Base-by-base conservation (phyloP, 305 asterid genomes). In the Fraxinus nigra region DNA sequence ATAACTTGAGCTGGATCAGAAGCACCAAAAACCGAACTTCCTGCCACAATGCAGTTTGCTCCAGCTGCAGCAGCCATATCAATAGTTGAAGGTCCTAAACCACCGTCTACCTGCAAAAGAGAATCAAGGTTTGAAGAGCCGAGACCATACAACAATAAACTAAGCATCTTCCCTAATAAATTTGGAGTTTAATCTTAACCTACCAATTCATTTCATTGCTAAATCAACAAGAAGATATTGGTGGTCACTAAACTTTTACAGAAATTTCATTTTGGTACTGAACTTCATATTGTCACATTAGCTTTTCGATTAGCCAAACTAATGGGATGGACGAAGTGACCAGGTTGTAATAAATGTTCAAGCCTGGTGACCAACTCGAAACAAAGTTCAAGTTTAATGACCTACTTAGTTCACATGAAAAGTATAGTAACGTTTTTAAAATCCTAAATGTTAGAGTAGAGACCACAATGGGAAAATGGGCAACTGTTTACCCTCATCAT, bases 31-130 rank as follows among this genome's bases (percentile, higher is more conserved):
- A 93, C 92, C 4, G 97, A 93, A 83, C 96, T 92, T 82, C 97
- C 97, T 0, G 96, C 97, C 67, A 93, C 97, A 30, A 93, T 90
- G 89, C 97, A 93, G 91, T 93, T 93, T 72, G 95, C 97, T 77
- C 97, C 95, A 6, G 95, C 95, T 67, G 91, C 70, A 38, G 97
- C 87, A 18, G 97, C 97, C 51, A 84, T 16, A 82, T 90, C 95
- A 65, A 94, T 92, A 32, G 97, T 94, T 80, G 97, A 90, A 84
- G 97, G 97, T 72, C 97, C 97, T 85, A 94, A 88, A 73, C 98
- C 97, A 80, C 97, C 97, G 56, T 94, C 98, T 38, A 93, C 98
- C 98, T 91, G 89, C 75, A 81, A 54, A 37, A 72, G 28, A 69
- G 10, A 37, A 32, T 48, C 77, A 33, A 37, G 2, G 1, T 9